Evolutionary conservation across 441 rosid species (phyloP), one percentile per base, ranked within the genome.

Genomic region (Populus hybrid): DNA sequence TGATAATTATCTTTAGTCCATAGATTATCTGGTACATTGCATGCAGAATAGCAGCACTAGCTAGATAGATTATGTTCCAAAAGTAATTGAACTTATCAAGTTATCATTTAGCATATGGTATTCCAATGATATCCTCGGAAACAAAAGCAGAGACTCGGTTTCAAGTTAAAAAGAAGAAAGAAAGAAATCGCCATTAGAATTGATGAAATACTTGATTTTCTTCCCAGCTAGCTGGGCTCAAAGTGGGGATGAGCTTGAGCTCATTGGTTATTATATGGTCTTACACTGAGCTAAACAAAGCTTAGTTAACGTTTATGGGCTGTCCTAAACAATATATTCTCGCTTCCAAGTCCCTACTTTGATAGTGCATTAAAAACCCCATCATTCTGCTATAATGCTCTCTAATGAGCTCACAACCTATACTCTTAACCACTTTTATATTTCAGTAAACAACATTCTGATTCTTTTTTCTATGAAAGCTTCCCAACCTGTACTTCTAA

Each of bases 391-490:
- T 34, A 34, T 34, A 34, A 34, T 34, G 36, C 36, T 34, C 8
- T 34, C 8, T 34, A 34, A 34, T 8, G 23, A 50, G 67, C 76
- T 78, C 59, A 72, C 57, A 14, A 8, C 16, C 67, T 36, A 28
- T 32, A 23, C 20, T 18, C 30, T 66, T 26, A 14, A 67, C 20
- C 11, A 11, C 66, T 14, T 66, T 23, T n/a, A 72, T 34, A 71
- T 71, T 78, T 78, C 71, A 3, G 80, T 21, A 28, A 20, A 18
- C 34, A 50, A 70, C 46, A 32, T 46, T 72, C 68, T 67, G 61
- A 72, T 61, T 72, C 61, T 72, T 28, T 2, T 59, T 76, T 40
- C 35, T 59, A 36, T n/a, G 5, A 70, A 42, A 6, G 32, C 21
- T 23, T 5, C 23, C 16, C 57, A 38, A 2, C 7, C 40, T 20